Evolutionary conservation across 352 stramenopile genomes (phyloP), one percentile per base, ranked within the genome.

Genomic region (Globisporangium splendens): DNA sequence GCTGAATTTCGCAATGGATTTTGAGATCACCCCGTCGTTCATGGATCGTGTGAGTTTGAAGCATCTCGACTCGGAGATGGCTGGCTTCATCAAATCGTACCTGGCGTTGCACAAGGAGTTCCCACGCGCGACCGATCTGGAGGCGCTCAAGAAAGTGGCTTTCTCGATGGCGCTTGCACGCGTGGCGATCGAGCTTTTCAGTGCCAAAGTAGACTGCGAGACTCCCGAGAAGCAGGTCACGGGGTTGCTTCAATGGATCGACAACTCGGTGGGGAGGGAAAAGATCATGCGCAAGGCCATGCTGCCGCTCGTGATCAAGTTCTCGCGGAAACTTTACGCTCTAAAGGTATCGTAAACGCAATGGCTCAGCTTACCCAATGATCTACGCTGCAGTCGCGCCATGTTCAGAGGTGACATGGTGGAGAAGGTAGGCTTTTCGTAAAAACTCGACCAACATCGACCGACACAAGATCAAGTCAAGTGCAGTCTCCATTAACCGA

Each of bases 41-140:
- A 88, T 93, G 71, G 83, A 93, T 50, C 81, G 83, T 0, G 56
- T 89, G 10, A 89, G 75, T 43, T 66, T 91, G n/a, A 90, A 85
- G 38, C 75, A 83, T 43, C 60, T 93, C 22, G 78, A 88, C 62
- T 75, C 73, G 0, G 81, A 91, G 54, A 66, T 90, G 1, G 58
- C 74, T 12, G 72, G 70, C 2, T 70, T 76, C 39, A 60, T 93
- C 41, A 91, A 91, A 43, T 68, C 66, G 18, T 93, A 89, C 38
- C 69, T 89, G 20, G 62, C 73, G 13, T 24, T 77, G 13, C 69
- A 90, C 48, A 84, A 76, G 49, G 83, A 88, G 44, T 65, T 83
- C 17, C 69, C 70, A 13, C 74, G 73, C 46, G 73, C 69, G 10
- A 68, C 76, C 1, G 81, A 93, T 51, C 51, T 64, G 1, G 81